Evolutionary conservation across 2,329 filamentous ascomycete genomes (phyloP), one percentile per base, ranked within the genome.

Genomic region (Sarocladium strictum): DNA sequence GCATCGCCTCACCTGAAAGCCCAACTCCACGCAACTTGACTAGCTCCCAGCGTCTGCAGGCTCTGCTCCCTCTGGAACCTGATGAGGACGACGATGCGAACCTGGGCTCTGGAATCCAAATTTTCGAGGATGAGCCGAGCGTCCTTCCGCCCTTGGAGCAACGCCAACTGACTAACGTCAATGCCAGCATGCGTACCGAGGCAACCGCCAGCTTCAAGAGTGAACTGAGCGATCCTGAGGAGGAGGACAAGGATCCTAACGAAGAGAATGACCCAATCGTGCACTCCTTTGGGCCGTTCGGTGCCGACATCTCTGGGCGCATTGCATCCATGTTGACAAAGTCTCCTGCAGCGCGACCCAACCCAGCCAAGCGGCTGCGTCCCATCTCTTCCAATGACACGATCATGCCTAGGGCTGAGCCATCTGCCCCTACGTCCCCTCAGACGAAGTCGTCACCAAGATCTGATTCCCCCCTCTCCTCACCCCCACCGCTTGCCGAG

Each of bases 201-300:
- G 63, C 70, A 23, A 73, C 73, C n/a, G 72, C 74, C 54, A 79
- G 76, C 63, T 82, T 80, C 66, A 78, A 76, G 7, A 84, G 80
- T 64, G 81, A 84, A 53, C 70, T 80, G 24, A 75, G 72, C 12
- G 72, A 69, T 53, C 67, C 73, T 4, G 81, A 87, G 6, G 84
- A 87, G 17, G 84, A 91, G 17, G 82, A 87, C 53, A 86, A 89
- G 52, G 84, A 96, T 59, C 86, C 89, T 1, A 87, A 93, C 62
- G 92, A 97, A 73, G 93, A 97, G 71, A 97, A 97, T 59, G 94
- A 97, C 62, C 92, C 92, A 2, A 85, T 96, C 54, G 77, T 97
- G 17, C 89, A 94, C 69, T 96, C 92, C 0, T 97, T 97, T 61
- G 92, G 91, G 15, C 90, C 91, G 1, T 96, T 89, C 64, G 91